Evolutionary conservation across 768 basidiomycete species (phyloP).

Genomic region (Hericium rajendrae): DNA sequence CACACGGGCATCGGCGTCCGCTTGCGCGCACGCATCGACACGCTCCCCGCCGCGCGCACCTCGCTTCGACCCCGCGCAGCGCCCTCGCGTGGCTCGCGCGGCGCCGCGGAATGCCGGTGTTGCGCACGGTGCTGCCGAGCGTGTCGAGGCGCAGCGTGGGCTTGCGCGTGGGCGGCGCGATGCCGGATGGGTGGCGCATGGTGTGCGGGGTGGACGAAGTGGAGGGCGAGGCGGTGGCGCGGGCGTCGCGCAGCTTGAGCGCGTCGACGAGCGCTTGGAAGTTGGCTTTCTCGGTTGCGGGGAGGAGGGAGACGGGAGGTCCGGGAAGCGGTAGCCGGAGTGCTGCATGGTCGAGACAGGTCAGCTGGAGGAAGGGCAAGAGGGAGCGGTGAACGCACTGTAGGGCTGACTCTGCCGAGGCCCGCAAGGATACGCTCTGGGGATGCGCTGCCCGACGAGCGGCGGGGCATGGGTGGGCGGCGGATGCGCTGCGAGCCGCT

Average conservation of each 20-base stretch:
- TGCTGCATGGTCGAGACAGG: neutral
- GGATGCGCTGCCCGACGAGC: neutral
- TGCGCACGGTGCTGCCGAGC: neutral
- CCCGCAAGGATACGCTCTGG: neutral
- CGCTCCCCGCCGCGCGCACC: neutral
- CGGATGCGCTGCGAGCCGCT: conserved; percentile 6
- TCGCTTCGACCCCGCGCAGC: neutral
- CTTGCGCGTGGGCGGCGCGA: neutral
- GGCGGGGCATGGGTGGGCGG: conserved; percentile 7
- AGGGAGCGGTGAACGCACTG: neutral
- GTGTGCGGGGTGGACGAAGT: neutral
- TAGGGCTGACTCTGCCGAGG: neutral
- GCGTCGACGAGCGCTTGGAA: conserved; percentile 9
- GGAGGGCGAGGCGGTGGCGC: neutral
- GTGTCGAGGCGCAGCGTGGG: neutral
- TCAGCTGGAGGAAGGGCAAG: neutral
- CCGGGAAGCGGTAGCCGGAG: conserved; percentile 5
- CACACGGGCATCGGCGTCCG: neutral
- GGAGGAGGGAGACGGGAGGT: conserved; percentile 5
- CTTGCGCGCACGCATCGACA: neutral
- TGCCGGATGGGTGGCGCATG: neutral
- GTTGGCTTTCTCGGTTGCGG: conserved; percentile 4
- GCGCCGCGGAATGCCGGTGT: neutral
- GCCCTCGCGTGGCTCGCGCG: neutral
- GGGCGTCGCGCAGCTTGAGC: neutral